Conservation (phyloP, 176 grass and related monocot genomes). For the Poa annua region DNA sequence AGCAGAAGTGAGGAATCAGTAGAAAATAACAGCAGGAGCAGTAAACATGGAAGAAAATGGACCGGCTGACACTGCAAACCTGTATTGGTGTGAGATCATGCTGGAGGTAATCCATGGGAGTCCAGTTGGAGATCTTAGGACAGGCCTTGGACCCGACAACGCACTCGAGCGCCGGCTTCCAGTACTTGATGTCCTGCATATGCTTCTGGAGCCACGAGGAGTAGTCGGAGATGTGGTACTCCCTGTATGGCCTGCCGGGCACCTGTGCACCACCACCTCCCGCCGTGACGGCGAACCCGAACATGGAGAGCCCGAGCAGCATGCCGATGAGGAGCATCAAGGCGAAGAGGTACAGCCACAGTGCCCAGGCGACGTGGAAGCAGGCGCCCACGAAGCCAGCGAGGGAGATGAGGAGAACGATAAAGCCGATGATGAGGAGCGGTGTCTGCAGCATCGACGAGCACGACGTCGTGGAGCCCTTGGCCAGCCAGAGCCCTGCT, state of each 20-base stretch:
- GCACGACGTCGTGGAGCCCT: constrained; percentile 61
- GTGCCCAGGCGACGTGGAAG: constrained; percentile 86
- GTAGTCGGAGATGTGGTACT: constrained; percentile 74
- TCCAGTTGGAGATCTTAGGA: constrained; percentile 68
- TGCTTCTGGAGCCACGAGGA: constrained; percentile 73
- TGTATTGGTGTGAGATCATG: constrained; percentile 84
- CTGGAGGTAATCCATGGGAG: constrained; percentile 87
- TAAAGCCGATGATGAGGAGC: constrained; percentile 73
- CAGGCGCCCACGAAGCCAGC: constrained; percentile 92
- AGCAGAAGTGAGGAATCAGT: too few relatives aligned
- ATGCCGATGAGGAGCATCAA: constrained; percentile 68
- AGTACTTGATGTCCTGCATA: constrained; percentile 61
- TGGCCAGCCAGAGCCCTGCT: constrained; percentile 75
- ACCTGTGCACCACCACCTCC: constrained; percentile 73
- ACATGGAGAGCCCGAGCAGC: constrained; percentile 70
- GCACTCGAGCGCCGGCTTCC: constrained; percentile 75
- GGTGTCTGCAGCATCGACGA: constrained; percentile 87
- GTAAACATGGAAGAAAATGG: background rate
- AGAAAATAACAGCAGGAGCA: background rate
- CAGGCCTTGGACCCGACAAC: constrained; percentile 83
- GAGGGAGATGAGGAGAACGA: constrained; percentile 74
- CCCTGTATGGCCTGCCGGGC: constrained; percentile 66
- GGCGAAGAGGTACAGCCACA: constrained; percentile 84
- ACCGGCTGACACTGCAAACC: constrained; percentile 39
- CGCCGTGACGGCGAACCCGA: constrained; percentile 80